Percentiles rank a stretch among this genome's conserved stretches.
These are phyloP conservation scores for Skeletonema menzelii DNA, from an alignment of 108 stramenopile species.

Conservation along the genomic window DNA sequence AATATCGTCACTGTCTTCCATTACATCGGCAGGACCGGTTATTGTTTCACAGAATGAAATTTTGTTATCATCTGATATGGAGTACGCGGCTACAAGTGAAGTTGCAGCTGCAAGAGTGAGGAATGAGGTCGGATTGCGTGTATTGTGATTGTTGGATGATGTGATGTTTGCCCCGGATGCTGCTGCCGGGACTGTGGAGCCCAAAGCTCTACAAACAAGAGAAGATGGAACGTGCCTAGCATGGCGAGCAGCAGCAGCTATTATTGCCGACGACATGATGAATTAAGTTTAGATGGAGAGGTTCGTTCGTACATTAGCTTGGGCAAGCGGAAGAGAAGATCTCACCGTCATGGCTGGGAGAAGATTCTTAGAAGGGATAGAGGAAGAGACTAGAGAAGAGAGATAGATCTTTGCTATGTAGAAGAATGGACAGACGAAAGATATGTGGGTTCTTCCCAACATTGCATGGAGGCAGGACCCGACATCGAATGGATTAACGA, in stretches of 20 bases:
- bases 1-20: slow-evolving; percentile 18
- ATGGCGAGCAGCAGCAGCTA: not conserved
- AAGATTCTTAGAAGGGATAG: too few species aligned
- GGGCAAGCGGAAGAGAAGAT: too few species aligned
- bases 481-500: too few species aligned
- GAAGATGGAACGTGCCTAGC: not conserved
- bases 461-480: too few species aligned
- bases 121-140: not conserved
- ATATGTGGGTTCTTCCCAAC: not conserved
- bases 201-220: not conserved
- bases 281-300: not conserved
- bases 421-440: not conserved
- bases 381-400: too few species aligned
- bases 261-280: not conserved
- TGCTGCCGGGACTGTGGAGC: not conserved
- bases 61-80: not conserved
- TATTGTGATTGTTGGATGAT: not conserved
- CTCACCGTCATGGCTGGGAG: too few species aligned
- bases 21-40: slow-evolving; percentile 27
- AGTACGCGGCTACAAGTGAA: not conserved
- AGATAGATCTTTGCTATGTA: not conserved
- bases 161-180: not conserved
- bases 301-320: too few species aligned
- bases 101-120: not conserved
- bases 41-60: not conserved